phyloP scores from a whole-genome alignment of 345 rosid genomes.

The Aquilaria malaccensis region DNA sequence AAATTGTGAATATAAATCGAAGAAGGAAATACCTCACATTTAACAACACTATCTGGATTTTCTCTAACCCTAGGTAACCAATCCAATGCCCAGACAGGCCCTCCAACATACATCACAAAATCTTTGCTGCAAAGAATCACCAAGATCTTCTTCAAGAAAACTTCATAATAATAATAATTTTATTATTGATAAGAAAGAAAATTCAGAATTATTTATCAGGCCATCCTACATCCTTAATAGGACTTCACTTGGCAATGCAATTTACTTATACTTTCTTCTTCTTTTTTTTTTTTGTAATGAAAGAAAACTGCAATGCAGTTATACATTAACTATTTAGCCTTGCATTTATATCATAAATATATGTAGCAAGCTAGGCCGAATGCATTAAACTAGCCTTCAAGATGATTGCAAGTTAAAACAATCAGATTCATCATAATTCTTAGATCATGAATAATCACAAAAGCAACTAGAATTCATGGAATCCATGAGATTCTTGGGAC shows the following conservation, averaged over 20 bases:
- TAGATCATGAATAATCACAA: not conserved
- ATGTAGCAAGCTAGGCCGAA: not conserved
- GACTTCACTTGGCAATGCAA: not conserved
- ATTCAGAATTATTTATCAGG: not conserved
- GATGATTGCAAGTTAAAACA: not conserved
- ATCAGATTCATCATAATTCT: not conserved
- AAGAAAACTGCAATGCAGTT: not conserved
- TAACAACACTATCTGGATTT: slow-evolving; percentile 36
- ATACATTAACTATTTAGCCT: not conserved
- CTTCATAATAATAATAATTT: not conserved
- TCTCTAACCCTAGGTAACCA: slow-evolving; percentile 76
- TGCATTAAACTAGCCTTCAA: not conserved
- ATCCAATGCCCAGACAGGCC: slow-evolving; percentile 87
- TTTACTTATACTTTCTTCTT: not conserved
- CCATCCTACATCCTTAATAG: not conserved
- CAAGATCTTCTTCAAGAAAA: not conserved
- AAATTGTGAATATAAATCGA: not conserved
- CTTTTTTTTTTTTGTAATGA: not conserved
- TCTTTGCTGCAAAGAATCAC: slow-evolving; percentile 56
- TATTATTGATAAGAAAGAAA: too few species aligned
- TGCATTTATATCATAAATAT: not conserved
- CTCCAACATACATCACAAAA: slow-evolving; percentile 76
- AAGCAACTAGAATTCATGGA: too few species aligned
- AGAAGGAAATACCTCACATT: slow-evolving; percentile 51
- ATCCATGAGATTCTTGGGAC: too few species aligned